Base-by-base conservation (phyloP, 176 grass and related monocot species). In the Juncus effusus region DNA sequence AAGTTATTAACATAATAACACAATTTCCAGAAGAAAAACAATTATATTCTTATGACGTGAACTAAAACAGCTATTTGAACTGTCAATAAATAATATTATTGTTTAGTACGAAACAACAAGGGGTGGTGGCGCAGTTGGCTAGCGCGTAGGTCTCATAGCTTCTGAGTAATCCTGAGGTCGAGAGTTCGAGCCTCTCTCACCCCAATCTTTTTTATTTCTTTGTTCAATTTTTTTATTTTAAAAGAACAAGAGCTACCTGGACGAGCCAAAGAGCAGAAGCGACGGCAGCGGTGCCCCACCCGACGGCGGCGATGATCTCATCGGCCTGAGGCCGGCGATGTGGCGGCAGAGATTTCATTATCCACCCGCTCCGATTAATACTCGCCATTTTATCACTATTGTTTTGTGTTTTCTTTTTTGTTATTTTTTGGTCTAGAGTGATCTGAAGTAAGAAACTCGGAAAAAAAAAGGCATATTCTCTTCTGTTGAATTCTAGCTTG, bases 141-240 rank as follows among this genome's bases (percentile, higher is more conserved):
- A 90, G 82, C 86, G 87, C 82, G 82, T 90, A 90, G 78, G 86
- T 90, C 87, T 90, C 82, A 90, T 90, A 84, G 80, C 77, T 78
- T 10, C 38, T 9, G 84, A 79, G 84, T 87, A 0, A 87, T 83
- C 84, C 77, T 86, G 87, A 88, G 92, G 77, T 91, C 70, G 77
- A 81, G 81, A 88, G 87, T 88, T 91, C 84, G 84, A 88, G 79
- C 76, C 81, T 91, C 84, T 83, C 73, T 83, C 87, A 83, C 79
- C 81, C 84, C 76, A 96, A 36, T 13, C 3, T 35, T 3, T 42
- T 64, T 39, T 54, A 28, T 28, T 28, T 28, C 19, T 28, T 8
- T 52, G 49, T 52, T 13, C 13, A 9, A 12, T 57, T 57, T 57
- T 16, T 57, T 13, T 51, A 6, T 6, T 57, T 57, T 42, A 28